Conservation (phyloP, 176 grass and related monocot species). For the Chrysopogon serrulatus region DNA sequence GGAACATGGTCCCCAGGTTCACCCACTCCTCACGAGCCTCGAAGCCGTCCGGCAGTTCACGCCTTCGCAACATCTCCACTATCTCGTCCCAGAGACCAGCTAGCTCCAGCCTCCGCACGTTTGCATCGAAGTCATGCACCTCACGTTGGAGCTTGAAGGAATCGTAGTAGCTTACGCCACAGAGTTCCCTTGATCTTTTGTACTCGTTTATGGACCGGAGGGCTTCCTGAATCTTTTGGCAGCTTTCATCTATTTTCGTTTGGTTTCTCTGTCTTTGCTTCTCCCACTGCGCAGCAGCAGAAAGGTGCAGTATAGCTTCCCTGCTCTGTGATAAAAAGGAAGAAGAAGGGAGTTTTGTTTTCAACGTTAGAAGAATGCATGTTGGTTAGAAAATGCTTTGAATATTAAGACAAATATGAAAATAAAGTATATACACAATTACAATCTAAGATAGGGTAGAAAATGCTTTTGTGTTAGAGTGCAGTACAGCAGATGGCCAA, state of each 20-base stretch:
- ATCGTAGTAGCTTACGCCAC: slow-evolving; percentile 72
- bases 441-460: not conserved
- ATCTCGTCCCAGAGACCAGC: slow-evolving; percentile 93
- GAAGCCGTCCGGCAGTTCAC: slow-evolving; percentile 75
- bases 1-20: slow-evolving; percentile 66
- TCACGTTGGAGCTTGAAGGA: slow-evolving; percentile 87
- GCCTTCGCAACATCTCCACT: slow-evolving; percentile 81
- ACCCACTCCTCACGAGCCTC: slow-evolving; percentile 74
- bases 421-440: not conserved
- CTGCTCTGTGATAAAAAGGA: slow-evolving; percentile 52
- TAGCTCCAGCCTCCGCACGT: slow-evolving; percentile 72
- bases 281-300: slow-evolving; percentile 74
- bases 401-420: not conserved
- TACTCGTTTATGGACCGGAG: slow-evolving; percentile 58
- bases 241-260: slow-evolving; percentile 58
- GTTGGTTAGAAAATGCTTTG: not conserved
- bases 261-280: slow-evolving; percentile 88
- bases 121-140: slow-evolving; percentile 78
- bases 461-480: slow-evolving; percentile 4
- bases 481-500: not conserved
- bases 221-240: slow-evolving; percentile 69
- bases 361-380: not conserved
- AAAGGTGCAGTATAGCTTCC: slow-evolving; percentile 63
- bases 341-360: not conserved
- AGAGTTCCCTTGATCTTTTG: slow-evolving; percentile 53